These are phyloP conservation scores for Kurtzmaniella quercitrusa DNA, from an alignment of 1,139 yeast genomes.

Conservation along the genomic window DNA sequence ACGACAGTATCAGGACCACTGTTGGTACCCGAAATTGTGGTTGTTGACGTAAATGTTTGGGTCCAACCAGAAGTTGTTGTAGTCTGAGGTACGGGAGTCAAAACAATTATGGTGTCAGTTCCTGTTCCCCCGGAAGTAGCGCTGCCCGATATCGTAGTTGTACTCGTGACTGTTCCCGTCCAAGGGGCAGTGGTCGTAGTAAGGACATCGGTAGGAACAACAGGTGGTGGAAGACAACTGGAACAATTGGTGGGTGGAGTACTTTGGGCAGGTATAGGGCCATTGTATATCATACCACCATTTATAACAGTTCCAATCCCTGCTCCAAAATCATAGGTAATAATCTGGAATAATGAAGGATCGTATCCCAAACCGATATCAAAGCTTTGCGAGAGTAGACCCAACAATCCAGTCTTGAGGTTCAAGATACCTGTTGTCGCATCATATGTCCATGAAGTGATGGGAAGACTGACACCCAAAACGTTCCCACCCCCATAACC, in stretches of 20 bases:
- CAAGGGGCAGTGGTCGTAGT: constrained; percentile 2
- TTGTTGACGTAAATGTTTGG: neutral
- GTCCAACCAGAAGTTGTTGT: constrained; percentile 1
- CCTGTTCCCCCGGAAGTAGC: neutral
- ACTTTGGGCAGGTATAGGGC: constrained; percentile 15
- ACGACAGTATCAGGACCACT: neutral
- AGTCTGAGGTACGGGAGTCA: neutral
- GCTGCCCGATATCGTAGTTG: neutral
- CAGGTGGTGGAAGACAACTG: constrained; percentile 10
- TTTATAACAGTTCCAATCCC: constrained; percentile 13
- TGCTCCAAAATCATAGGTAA: constrained; percentile 4
- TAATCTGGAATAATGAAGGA: constrained; percentile 1
- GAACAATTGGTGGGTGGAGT: constrained; percentile 5
- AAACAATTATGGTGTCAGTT: neutral
- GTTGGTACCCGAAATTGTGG: neutral
- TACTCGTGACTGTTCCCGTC: constrained; percentile 4
- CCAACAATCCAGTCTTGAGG: constrained; percentile 9
- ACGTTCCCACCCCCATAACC: constrained; percentile 20
- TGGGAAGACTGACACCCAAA: constrained; percentile 12
- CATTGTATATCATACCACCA: constrained; percentile 17
- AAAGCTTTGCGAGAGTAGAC: constrained; percentile 10
- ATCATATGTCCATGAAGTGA: constrained; percentile 10
- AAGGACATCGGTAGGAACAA: neutral
- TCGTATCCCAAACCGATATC: constrained; percentile 22
- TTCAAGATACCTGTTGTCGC: constrained; percentile 17